These are phyloP conservation scores for Nicotiana knightiana DNA, from an alignment of 257 asterid species.

Conservation along the genomic window DNA sequence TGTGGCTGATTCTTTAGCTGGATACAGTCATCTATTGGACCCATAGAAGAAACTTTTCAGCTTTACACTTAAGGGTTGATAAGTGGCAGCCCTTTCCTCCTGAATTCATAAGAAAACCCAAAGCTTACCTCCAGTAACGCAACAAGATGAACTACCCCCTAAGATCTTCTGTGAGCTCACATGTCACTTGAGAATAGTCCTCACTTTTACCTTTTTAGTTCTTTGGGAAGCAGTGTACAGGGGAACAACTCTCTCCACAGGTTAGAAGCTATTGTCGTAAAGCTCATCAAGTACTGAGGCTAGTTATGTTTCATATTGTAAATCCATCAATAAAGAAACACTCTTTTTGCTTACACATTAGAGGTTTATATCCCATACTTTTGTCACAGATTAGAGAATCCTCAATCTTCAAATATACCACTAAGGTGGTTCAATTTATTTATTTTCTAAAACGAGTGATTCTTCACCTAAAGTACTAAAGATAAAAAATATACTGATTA, in stretches of 20 bases:
- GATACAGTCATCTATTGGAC: not conserved
- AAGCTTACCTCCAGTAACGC: not conserved
- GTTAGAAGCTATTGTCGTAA: not conserved
- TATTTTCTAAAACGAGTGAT: not conserved
- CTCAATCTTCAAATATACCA: not conserved
- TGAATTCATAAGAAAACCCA: not conserved
- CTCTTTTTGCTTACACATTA: not conserved
- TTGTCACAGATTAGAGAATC: not conserved
- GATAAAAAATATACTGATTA: too few species aligned
- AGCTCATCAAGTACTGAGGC: not conserved
- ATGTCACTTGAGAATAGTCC: not conserved
- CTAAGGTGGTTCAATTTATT: not conserved
- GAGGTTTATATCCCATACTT: not conserved
- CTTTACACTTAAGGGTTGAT: not conserved
- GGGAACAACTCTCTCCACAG: not conserved
- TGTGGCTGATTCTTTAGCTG: not conserved
- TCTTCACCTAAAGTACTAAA: not conserved
- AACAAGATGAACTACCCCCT: not conserved
- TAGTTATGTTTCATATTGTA: not conserved
- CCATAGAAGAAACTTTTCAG: not conserved
- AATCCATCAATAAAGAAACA: not conserved
- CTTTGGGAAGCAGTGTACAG: not conserved
- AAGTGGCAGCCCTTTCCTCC: not conserved
- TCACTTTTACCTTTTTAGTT: not conserved
- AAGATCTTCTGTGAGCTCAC: not conserved